Conservation (phyloP, 2,329 filamentous ascomycete species). For the Diaporthe australafricana region DNA sequence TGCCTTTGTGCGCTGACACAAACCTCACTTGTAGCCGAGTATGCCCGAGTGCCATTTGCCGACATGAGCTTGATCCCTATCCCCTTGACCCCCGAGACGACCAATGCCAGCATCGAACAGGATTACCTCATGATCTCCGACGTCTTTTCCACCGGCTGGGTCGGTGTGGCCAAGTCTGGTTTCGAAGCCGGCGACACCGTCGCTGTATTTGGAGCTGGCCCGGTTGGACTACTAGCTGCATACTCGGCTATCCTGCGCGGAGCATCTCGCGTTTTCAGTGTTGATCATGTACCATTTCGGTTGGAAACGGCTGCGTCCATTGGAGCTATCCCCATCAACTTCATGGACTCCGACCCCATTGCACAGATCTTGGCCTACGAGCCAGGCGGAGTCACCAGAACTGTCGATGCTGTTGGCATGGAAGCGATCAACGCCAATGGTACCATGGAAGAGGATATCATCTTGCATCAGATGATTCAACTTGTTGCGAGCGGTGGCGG, state of each 20-base stretch:
- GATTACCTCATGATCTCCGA: conserved; percentile 60
- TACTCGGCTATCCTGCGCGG: conserved; percentile 66
- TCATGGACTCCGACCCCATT: conserved; percentile 46
- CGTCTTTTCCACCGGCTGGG: conserved; percentile 66
- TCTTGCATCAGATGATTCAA: no score
- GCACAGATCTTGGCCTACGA: conserved; percentile 56
- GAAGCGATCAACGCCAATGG: not conserved
- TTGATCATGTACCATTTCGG: conserved; percentile 62
- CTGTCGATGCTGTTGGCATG: conserved; percentile 69
- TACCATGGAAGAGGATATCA: no score
- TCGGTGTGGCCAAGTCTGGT: conserved; percentile 63
- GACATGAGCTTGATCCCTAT: conserved; percentile 59
- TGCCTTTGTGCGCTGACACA: conserved; percentile 66
- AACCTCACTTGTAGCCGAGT: conserved; percentile 70
- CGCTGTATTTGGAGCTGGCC: conserved; percentile 66
- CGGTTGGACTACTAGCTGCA: conserved; percentile 65
- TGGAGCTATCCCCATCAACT: conserved; percentile 57
- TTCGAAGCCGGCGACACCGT: conserved; percentile 64
- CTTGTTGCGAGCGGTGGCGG: no score
- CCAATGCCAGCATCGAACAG: conserved; percentile 52
- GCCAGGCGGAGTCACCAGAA: conserved; percentile 62
- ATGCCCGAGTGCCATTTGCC: conserved; percentile 63
- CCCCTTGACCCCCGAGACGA: no score
- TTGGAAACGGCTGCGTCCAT: conserved; percentile 58
- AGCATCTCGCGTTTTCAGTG: conserved; percentile 60